Conservation (phyloP, 2,329 filamentous ascomycete genomes). For the Cladosporium oxysporum region DNA sequence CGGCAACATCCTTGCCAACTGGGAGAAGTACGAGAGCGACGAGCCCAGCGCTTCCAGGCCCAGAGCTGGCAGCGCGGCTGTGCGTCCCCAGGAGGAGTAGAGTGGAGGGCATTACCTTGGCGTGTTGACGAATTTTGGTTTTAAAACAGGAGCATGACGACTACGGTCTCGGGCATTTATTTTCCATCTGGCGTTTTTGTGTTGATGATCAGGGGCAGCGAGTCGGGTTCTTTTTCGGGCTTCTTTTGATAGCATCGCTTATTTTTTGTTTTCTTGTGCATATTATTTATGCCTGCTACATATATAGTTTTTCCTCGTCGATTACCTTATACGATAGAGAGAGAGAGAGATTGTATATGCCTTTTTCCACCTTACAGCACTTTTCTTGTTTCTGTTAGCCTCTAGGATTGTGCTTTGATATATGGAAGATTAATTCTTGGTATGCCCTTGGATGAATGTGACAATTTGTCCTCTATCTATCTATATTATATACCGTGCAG, state of each 20-base stretch:
- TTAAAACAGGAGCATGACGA: slow-evolving; percentile 2
- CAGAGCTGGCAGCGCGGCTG: slow-evolving; percentile 32
- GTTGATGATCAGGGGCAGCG: slow-evolving; percentile 4
- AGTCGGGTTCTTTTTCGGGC: not conserved
- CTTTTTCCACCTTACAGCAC: not conserved
- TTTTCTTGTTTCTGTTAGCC: not conserved
- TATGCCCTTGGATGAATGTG: not conserved
- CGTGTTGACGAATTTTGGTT: not conserved
- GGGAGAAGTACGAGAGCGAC: slow-evolving; percentile 54
- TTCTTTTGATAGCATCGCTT: not conserved
- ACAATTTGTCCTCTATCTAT: no score
- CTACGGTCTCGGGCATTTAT: slow-evolving; percentile 12
- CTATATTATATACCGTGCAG: no score
- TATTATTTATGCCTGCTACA: not conserved
- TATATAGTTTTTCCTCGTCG: not conserved
- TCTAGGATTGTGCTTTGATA: not conserved
- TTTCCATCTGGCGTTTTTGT: slow-evolving; percentile 8
- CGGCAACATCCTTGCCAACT: slow-evolving; percentile 78
- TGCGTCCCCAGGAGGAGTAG: slow-evolving; percentile 19
- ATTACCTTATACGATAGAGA: slow-evolving; percentile 9
- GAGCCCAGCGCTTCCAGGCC: slow-evolving; percentile 32
- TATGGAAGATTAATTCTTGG: no score
- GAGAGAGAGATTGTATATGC: not conserved
- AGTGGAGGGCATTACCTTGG: not conserved
- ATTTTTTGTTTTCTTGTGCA: not conserved